Base-by-base conservation (phyloP, 2,329 filamentous ascomycete genomes). In the Penicillium sp. region DNA sequence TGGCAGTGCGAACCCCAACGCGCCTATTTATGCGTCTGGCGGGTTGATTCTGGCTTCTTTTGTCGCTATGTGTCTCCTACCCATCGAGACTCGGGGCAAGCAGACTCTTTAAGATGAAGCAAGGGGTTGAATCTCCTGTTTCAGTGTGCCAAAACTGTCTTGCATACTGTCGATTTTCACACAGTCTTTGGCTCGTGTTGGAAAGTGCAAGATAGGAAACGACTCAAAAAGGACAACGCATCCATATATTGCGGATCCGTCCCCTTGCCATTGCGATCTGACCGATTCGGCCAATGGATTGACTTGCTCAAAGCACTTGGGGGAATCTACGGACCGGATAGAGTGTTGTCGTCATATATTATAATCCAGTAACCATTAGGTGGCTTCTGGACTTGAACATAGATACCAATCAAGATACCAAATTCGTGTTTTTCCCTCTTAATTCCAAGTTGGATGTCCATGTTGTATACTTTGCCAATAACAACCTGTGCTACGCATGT, bases 11-110 rank as follows among this genome's bases (percentile, higher is more conserved):
- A 69, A 70, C 53, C 66, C 72, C 2, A 68, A 72, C 46, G 62
- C 71, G 1, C 73, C 73, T 0, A 69, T 75, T 28, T 75, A 74
- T 53, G 71, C 71, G 4, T 68, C 70, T 4, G 72, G 71, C 13
- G 71, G 55, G 1, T 51, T 75, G 43, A 71, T 75, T 21, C 56
- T 75, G 31, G 71, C 70, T 13, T 69, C 72, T 1, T 74, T 73
- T 48, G 60, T 72, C 9, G 71, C 72, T 1, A 75, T 75, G 72
- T 63, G 62, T 35, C 58, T 67, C 17, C 63, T 75, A 24, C 73
- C 72, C 0, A 75, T 75, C 43, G 73, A 75, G 61, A 75, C 73
- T 12, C 63, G 69, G 42, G 72, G 72, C 4, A 72, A 64, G 54
- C 68, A 72, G 53, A 61, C 62, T 38, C 53, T 75, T 34, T 73